Evolutionary conservation across 1,284 basidiomycete species (phyloP).

Genomic region (Neotropicomus parvogracilis): DNA sequence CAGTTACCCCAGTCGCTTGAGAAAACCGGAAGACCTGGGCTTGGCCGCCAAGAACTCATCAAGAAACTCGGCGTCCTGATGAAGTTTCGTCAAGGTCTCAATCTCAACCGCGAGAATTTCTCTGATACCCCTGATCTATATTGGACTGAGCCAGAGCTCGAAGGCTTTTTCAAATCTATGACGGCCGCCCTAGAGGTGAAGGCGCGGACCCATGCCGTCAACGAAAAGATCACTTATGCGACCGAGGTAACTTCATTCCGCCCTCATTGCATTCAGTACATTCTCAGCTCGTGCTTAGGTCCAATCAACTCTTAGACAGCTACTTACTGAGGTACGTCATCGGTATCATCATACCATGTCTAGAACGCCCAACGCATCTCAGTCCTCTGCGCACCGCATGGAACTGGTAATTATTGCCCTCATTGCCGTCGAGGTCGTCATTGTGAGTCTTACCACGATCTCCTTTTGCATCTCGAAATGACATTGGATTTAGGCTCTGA

Average conservation of each 20-base stretch:
- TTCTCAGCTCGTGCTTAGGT: constrained; percentile 38
- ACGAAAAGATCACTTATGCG: constrained; percentile 91
- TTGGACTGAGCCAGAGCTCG: constrained; percentile 86
- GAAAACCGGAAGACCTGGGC: constrained; percentile 75
- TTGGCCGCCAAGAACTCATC: constrained; percentile 75
- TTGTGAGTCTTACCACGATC: constrained; percentile 50
- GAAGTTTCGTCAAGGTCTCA: constrained; percentile 84
- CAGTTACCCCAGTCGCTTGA: constrained; percentile 71
- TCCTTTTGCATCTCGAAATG: constrained; percentile 33
- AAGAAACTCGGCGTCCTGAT: constrained; percentile 86
- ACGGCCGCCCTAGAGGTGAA: constrained; percentile 81
- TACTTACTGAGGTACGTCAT: constrained; percentile 67
- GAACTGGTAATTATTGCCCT: constrained; percentile 88
- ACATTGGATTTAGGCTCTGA: constrained; percentile 40
- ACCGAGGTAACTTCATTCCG: constrained; percentile 55
- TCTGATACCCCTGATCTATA: constrained; percentile 88
- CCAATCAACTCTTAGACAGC: constrained; percentile 69
- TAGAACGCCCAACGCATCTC: constrained; percentile 3
- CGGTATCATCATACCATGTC: not conserved
- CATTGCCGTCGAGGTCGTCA: constrained; percentile 86
- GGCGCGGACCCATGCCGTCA: constrained; percentile 73
- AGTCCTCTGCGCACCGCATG: constrained; percentile 86
- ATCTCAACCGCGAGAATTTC: constrained; percentile 84
- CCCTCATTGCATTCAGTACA: constrained; percentile 2
- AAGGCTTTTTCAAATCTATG: constrained; percentile 83